Evolutionary conservation across 2,329 filamentous ascomycete genomes (phyloP), one percentile per base, ranked within the genome.

Genomic region (Ceratocystis ficicola): DNA sequence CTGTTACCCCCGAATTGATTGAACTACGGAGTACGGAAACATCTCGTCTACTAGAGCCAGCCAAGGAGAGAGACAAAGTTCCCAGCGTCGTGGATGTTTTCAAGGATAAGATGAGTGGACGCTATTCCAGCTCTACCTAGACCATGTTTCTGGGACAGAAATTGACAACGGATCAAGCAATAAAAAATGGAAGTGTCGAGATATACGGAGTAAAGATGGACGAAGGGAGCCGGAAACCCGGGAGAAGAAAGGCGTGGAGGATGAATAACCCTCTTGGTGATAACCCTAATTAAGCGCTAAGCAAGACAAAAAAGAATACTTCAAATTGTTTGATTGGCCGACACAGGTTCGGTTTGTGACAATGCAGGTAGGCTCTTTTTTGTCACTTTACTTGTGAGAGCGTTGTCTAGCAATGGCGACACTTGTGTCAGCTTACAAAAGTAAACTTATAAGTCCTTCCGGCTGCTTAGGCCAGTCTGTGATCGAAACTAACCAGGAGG

Each of bases 361-460:
- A 41, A 41, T 15, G 36, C 15, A 3, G 20, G n/a, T 5, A 4
- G 4, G 4, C 48, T 52, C 28, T 8, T n/a, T 48, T 28, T 52
- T 28, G 48, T 52, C 48, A 10, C 48, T 52, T 15, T 3, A 41
- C 3, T 41, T 15, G 36, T 41, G 12, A 41, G 4, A 41, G 36
- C 36, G 36, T 41, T 41, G 36, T 41, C 36, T 12, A 41, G 10
- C 36, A 41, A 41, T 41, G 36, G 36, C 48, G 7, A 25, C 48
- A 2, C 10, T 25, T 52, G 20, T 52, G 48, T 25, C 48, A 52
- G 48, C 48, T 28, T 52, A 17, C 15, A 52, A 59, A 59, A 59
- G 55, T 59, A 59, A 28, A 3, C 55, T 59, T 59, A 36, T 59
- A 59, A 59, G 55, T 59, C 55, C 55, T 59, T 36, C 55, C 55